Evolutionary conservation across 2,329 filamentous ascomycete genomes (phyloP), one percentile per base, ranked within the genome.

Genomic region (Sporothrix phasma): DNA sequence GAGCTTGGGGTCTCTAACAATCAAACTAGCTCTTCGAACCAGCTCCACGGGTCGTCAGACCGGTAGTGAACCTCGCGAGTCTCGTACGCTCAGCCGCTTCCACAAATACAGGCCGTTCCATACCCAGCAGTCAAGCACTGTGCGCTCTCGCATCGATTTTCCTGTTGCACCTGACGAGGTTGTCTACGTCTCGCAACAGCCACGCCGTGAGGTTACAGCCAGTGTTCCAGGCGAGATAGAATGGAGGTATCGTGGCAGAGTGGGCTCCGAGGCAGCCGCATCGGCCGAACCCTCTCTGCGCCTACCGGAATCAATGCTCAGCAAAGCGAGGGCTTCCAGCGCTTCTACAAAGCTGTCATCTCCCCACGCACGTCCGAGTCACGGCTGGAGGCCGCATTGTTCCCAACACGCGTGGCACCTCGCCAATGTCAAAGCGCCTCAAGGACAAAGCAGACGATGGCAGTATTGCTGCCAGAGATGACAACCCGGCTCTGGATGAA

Each of bases 341-440:
- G 81, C 61, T 88, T 88, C 71, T 87, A 85, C 74, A 84, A 85
- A 71, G 84, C 85, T 11, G 85, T 88, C n/a, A 80, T 84, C 4
- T 88, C 85, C 39, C 85, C 85, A 85, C 84, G 15, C 84, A 88
- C 72, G 81, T 88, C 67, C 82, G 85, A 17, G 85, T 88, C 59
- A 88, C 85, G 22, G 85, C 85, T 65, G 84, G 85, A 65, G 85
- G 85, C 47, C 79, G 84, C 43, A 88, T 88, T 69, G 85, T 88
- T 1, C 85, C 84, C 58, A 88, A 88, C 69, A 86, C 80, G 39
- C 79, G 84, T 49, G 79, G 76, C 13, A 76, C 79, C 2, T 75
- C 76, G 5, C 85, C 83, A 8, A 82, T 2, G 80, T 79, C 3
- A 70, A 85, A 84, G 71, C 78, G 77, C 72, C 68, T 74, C 63